Base-by-base conservation (phyloP, 805 yeast genomes). In the Isabelozyma gotoi region DNA sequence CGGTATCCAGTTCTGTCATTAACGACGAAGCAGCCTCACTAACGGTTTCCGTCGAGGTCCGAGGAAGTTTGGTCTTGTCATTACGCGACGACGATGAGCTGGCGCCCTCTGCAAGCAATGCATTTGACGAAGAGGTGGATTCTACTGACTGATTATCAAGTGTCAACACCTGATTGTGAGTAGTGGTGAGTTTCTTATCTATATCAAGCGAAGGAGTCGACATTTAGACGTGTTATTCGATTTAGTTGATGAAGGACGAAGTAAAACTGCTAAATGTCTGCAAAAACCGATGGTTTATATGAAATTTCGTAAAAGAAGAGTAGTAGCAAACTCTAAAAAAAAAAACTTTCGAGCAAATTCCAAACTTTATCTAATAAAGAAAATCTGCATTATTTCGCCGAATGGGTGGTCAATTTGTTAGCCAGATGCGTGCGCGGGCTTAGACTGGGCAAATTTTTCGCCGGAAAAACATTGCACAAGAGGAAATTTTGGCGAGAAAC, bases 1-100 rank as follows among this genome's bases (percentile, higher is more conserved):
- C 74, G 10, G 77, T 43, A 35, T 52, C 42, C 33, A 43, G 42
- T 15, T 50, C 52, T 7, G 44, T 24, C 14, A 40, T 33, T 18
- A 24, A 24, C 29, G 35, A 12, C 17, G 18, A 24, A 10, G 38
- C 18, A 32, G 35, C 7, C 15, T 32, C 35, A 7, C 15, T 14
- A 19, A n/a, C 38, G 35, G 19, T 17, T 8, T 33, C 35, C 19
- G n/a, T 17, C 16, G 35, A 33, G 3, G 17, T 11, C 5, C n/a
- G 8, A 5, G 2, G 17, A 5, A 14, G 29, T 7, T 2, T n/a
- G 29, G 29, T 3, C 4, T 3, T 4, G 10, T 24, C 29, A 24
- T 24, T 24, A 3, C n/a, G 29, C 8, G 29, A 24, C 29, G 29
- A 24, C 8, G 29, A 2, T 10, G n/a, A 10, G 29, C 29, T 24